Evolutionary conservation across 352 stramenopile genomes (phyloP), one percentile per base, ranked within the genome.

Genomic region (Phytophthora brassicae): DNA sequence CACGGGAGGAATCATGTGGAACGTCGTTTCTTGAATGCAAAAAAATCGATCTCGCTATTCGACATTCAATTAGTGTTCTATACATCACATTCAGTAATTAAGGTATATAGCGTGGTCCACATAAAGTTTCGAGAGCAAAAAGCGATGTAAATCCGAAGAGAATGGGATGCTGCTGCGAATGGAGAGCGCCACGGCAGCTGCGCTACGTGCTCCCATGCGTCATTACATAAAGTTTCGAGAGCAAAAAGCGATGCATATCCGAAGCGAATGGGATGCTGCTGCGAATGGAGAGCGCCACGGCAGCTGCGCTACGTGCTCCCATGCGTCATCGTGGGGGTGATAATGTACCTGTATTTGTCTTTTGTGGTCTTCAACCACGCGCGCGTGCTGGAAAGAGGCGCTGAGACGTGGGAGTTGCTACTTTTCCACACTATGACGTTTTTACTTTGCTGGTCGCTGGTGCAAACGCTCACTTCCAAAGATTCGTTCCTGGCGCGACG

Each of bases 221-320:
- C 23, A 64, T 94, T n/a, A n/a, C n/a, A n/a, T n/a, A n/a, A n/a
- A n/a, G n/a, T n/a, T n/a, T n/a, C n/a, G n/a, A n/a, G n/a, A n/a
- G n/a, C n/a, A n/a, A n/a, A n/a, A n/a, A n/a, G n/a, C n/a, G n/a
- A n/a, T n/a, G n/a, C n/a, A n/a, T n/a, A n/a, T n/a, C n/a, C n/a
- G n/a, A n/a, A n/a, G n/a, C n/a, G n/a, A n/a, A 86, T 86, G 74
- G 79, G 75, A 20, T 91, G 81, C 53, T 92, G 81, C 46, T 92
- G 84, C 55, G 74, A 85, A 49, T 89, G 72, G 68, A 67, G 72
- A 11, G 68, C 79, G 49, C 80, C 79, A 24, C 64, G 61, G 11
- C 56, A 64, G 23, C 67, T 89, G 62, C 81, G 78, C 56, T 89
- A 76, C 66, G 77, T 89, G 56, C 63, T 81, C 23, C 81, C 79